Base-by-base conservation (phyloP, 1,139 yeast genomes). In the Lodderomyces jiufengensis region DNA sequence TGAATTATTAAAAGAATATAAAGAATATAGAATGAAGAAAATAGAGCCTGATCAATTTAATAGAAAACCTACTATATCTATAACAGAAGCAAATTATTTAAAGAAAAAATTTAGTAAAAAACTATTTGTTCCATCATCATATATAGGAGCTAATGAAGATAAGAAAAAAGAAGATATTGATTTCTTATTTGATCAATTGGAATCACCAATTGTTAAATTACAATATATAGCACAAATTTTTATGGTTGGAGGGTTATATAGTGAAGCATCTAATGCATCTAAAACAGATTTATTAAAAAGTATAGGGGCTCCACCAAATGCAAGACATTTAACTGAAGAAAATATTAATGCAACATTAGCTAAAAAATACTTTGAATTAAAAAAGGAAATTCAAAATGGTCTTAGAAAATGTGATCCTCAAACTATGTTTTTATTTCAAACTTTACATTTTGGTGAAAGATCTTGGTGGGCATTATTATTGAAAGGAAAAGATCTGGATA, bases 391-490 rank as follows among this genome's bases (percentile, higher is more conserved):
- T 2, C 39, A 55, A 11, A 41, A 42, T 12, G 43, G 46, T 8
- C 48, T 55, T 24, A 52, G 57, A 18, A 25, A 38, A 0, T 46
- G 51, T 13, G 71, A 68, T 38, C 30, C 47, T 9, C 58, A 52
- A 22, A 54, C 57, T 37, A 49, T 60, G 7, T 57, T 48, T 30
- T 44, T 66, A 31, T 38, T 68, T 5, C 63, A 54, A 37, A 59
- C 55, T 24, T 33, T 67, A 24, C 45, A 51, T 1, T 32, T 45
- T 1, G 47, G 61, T 1, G 76, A 70, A 38, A 53, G 51, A 27
- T 43, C 49, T 24, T 68, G 74, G 75, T 65, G 70, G 70, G 57
- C 56, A 5, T 69, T 72, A 71, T 51, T 70, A 24, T 51, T 69
- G 4, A 59, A 63, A 38, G 66, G 67, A 3, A 67, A 67, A 36